Evolutionary conservation across 2,329 filamentous ascomycete genomes (phyloP).

Genomic region (Microsporum canis): DNA sequence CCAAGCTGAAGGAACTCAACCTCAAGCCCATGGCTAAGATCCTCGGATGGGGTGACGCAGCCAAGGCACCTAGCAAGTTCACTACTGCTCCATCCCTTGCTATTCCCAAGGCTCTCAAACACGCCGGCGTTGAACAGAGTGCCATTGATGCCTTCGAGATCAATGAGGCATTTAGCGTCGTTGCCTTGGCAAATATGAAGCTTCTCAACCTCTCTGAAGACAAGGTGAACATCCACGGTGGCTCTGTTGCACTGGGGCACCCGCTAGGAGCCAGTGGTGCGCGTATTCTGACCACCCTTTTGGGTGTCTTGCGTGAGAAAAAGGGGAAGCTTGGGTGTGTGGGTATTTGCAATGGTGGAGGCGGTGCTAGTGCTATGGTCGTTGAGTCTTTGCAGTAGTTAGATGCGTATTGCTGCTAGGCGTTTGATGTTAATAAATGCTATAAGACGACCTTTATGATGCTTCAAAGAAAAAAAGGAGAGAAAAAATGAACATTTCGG

Average conservation of each 20-base stretch:
- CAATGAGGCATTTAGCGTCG: conserved; percentile 97
- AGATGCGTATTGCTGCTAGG: background rate
- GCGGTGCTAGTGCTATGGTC: conserved; percentile 86
- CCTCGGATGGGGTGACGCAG: conserved; percentile 92
- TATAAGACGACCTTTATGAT: background rate
- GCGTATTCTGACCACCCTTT: conserved; percentile 80
- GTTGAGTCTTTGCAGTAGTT: conserved; percentile 52
- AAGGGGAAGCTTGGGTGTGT: conserved; percentile 87
- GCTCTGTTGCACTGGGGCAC: conserved; percentile 90
- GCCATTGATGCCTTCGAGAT: conserved; percentile 93
- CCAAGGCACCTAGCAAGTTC: conserved; percentile 84
- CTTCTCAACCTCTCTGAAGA: conserved; percentile 65
- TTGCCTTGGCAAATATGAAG: conserved; percentile 94
- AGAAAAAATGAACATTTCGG: background rate
- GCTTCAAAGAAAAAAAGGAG: background rate
- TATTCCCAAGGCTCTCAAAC: conserved; percentile 94
- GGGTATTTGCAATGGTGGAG: conserved; percentile 96
- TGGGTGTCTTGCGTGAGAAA: conserved; percentile 80
- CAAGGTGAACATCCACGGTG: conserved; percentile 91
- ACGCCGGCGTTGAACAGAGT: conserved; percentile 68
- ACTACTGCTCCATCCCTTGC: conserved; percentile 87
- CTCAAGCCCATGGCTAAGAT: conserved; percentile 94
- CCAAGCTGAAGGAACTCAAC: conserved; percentile 81
- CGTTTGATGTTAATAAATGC: background rate
- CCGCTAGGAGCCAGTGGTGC: conserved; percentile 89